phyloP scores from a whole-genome alignment of 352 stramenopile genomes.

The Pythium aquatile region DNA sequence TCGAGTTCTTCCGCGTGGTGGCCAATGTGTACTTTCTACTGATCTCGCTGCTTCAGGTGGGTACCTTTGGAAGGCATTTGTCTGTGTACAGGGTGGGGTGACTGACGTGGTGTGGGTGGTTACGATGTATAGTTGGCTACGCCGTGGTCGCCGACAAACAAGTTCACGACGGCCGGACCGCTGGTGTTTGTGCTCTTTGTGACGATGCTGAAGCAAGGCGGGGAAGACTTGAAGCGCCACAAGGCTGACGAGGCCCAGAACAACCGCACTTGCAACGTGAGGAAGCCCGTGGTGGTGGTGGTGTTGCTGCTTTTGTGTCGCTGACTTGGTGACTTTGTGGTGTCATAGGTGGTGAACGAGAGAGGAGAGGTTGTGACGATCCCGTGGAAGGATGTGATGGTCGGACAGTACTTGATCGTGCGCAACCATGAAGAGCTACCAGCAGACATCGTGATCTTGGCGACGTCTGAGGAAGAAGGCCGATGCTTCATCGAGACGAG shows the following conservation, averaged over 20 bases:
- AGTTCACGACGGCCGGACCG: conserved; percentile 67
- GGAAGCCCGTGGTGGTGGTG: background rate
- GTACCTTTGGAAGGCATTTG: background rate
- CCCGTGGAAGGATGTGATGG: conserved; percentile 69
- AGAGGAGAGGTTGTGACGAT: conserved; percentile 42
- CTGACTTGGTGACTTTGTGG: background rate
- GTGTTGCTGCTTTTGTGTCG: background rate
- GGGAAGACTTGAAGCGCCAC: conserved; percentile 70
- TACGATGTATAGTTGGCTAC: conserved; percentile 45
- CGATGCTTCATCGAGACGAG: conserved; percentile 92
- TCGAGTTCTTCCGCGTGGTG: conserved; percentile 93
- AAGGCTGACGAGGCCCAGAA: conserved; percentile 60
- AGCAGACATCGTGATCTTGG: conserved; percentile 87
- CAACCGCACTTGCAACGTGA: conserved; percentile 45
- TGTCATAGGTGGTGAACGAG: conserved; percentile 43
- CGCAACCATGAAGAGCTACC: conserved; percentile 84
- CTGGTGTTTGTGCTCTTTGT: conserved; percentile 74
- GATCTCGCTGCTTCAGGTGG: conserved; percentile 88
- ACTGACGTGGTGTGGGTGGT: background rate
- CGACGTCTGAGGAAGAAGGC: conserved; percentile 65
- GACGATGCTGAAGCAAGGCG: conserved; percentile 73
- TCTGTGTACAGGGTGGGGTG: too few species aligned
- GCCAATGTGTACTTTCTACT: conserved; percentile 96
- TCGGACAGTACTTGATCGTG: conserved; percentile 77
- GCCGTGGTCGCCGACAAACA: conserved; percentile 64